Percentiles rank a stretch among this genome's conserved stretches.
phyloP scores from a whole-genome alignment of 2,329 filamentous ascomycete species.

The Sordariomycetes sp. region DNA sequence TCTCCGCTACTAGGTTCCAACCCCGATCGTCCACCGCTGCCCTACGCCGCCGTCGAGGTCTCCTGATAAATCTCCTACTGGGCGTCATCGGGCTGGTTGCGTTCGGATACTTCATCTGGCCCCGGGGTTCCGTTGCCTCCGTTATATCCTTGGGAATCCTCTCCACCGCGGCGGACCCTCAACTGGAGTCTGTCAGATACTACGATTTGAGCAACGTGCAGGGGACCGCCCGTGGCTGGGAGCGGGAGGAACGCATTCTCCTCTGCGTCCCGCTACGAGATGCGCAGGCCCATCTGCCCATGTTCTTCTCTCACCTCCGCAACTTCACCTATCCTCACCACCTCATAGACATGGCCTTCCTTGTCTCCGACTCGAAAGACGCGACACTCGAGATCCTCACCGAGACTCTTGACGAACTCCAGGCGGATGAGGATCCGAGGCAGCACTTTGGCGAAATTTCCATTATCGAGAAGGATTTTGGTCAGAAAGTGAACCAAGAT shows the following conservation, averaged over 20 bases:
- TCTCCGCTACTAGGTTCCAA: constrained; percentile 58
- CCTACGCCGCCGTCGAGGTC: constrained; percentile 60
- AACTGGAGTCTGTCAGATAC: constrained; percentile 92
- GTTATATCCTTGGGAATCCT: constrained; percentile 61
- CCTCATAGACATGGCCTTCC: constrained; percentile 88
- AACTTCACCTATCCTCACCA: constrained; percentile 98
- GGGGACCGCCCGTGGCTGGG: constrained; percentile 88
- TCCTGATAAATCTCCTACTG: constrained; percentile 58
- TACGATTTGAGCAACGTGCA: constrained; percentile 90
- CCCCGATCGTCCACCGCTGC: constrained; percentile 66
- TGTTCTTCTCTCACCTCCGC: constrained; percentile 97
- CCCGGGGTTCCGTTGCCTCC: constrained; percentile 51
- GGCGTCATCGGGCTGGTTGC: constrained; percentile 48
- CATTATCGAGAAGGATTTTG: constrained; percentile 98
- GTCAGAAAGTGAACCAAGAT: constrained; percentile 94
- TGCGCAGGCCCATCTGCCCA: constrained; percentile 79
- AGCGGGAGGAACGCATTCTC: constrained; percentile 88
- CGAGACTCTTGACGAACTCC: constrained; percentile 65
- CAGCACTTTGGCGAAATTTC: constrained; percentile 92
- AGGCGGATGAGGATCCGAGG: constrained; percentile 67
- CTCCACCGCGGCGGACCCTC: constrained; percentile 55
- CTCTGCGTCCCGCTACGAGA: constrained; percentile 91
- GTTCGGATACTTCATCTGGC: constrained; percentile 67
- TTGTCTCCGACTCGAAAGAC: constrained; percentile 96
- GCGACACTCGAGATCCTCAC: constrained; percentile 69